phyloP scores from a whole-genome alignment of 2,329 filamentous ascomycete genomes.

The Dactylellina drechsleri region DNA sequence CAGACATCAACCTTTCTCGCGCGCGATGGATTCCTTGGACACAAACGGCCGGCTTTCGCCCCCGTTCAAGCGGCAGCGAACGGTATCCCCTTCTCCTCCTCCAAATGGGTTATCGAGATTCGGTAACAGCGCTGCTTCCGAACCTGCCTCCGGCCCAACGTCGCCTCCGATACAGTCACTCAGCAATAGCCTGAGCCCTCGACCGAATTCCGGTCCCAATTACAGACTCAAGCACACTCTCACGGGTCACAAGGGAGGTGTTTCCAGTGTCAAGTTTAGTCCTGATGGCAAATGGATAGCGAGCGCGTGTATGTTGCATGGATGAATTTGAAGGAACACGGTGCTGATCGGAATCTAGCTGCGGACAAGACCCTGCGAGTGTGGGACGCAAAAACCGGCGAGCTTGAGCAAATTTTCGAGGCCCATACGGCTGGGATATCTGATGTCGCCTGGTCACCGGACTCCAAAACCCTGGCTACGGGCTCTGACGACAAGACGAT shows the following conservation, averaged over 20 bases:
- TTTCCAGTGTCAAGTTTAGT: slow-evolving; percentile 89
- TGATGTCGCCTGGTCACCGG: slow-evolving; percentile 92
- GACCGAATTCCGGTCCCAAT: slow-evolving; percentile 64
- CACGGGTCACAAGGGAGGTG: slow-evolving; percentile 78
- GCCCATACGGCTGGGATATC: slow-evolving; percentile 93
- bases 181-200: slow-evolving; percentile 11
- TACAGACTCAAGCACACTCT: slow-evolving; percentile 78
- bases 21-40: slow-evolving; percentile 36
- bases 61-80: slow-evolving; percentile 47
- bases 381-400: slow-evolving; percentile 82
- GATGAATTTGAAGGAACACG: not conserved
- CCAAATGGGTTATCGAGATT: slow-evolving; percentile 7
- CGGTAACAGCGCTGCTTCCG: slow-evolving; percentile 3
- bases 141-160: slow-evolving; percentile 8
- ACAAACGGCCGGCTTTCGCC: slow-evolving; percentile 35
- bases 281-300: slow-evolving; percentile 91
- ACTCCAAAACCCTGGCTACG: slow-evolving; percentile 85
- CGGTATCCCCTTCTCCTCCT: slow-evolving; percentile 38
- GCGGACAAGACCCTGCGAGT: slow-evolving; percentile 91
- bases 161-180: slow-evolving; percentile 28
- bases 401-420: slow-evolving; percentile 85
- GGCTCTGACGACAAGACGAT: slow-evolving; percentile 97
- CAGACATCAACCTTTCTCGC: slow-evolving; percentile 1
- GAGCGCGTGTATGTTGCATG: slow-evolving; percentile 71
- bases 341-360: slow-evolving; percentile 62